Percentiles rank a stretch among this genome's conserved stretches.
Evolutionary conservation across 2,329 filamentous ascomycete species (phyloP).

Genomic region (Fusarium beomiforme): DNA sequence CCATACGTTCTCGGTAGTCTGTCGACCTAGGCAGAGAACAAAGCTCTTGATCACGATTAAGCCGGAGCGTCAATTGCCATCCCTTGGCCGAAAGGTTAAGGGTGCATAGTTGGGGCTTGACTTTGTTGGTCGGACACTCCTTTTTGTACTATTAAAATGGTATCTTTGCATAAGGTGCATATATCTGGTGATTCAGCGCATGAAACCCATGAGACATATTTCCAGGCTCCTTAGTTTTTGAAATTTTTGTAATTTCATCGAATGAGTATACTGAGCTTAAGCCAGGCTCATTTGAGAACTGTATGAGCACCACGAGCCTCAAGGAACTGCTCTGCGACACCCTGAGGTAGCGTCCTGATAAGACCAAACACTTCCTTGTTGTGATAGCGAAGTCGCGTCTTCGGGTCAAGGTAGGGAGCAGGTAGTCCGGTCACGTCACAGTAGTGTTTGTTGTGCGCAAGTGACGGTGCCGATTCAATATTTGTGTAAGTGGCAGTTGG

Average conservation of each 20-base stretch:
- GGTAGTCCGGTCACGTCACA: constrained; percentile 95
- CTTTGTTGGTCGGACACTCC: constrained; percentile 86
- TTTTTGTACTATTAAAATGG: constrained; percentile 15
- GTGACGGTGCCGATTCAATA: constrained; percentile 91
- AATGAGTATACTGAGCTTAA: not conserved
- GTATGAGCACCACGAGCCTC: constrained; percentile 93
- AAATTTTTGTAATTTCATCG: constrained; percentile 5
- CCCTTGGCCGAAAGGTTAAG: constrained; percentile 77
- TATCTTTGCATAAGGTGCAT: constrained; percentile 8
- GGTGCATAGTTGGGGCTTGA: constrained; percentile 95
- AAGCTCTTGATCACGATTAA: constrained; percentile 87
- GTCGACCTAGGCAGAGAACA: constrained; percentile 82
- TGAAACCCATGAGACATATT: not conserved
- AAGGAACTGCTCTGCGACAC: constrained; percentile 86
- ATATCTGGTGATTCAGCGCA: constrained; percentile 11
- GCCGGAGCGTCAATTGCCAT: constrained; percentile 96
- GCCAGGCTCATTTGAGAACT: constrained; percentile 76
- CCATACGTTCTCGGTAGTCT: constrained; percentile 84
- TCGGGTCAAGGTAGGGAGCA: constrained; percentile 93
- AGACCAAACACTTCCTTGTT: constrained; percentile 91
- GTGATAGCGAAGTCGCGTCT: constrained; percentile 92
- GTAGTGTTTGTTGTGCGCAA: constrained; percentile 87
- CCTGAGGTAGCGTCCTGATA: constrained; percentile 82
- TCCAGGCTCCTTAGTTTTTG: not conserved
- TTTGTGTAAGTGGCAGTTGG: constrained; percentile 92